phyloP scores from a whole-genome alignment of 148 eudicot species.

The Spergularia bocconei region DNA sequence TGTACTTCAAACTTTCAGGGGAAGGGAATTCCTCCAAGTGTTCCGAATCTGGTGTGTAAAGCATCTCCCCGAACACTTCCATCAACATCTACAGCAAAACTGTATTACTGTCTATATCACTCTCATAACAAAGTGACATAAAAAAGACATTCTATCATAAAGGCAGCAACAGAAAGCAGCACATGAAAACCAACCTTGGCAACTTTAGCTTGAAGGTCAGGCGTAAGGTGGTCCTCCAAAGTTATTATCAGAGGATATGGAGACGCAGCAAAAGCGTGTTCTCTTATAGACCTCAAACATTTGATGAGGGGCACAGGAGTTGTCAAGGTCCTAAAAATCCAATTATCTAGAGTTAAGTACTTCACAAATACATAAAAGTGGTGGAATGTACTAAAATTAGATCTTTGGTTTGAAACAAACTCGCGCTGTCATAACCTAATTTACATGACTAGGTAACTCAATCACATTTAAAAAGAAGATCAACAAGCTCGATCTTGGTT shows the following conservation, averaged over 20 bases:
- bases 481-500: neutral
- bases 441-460: neutral
- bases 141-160: neutral
- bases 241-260: slow-evolving; percentile 88
- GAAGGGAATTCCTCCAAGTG: slow-evolving; percentile 54
- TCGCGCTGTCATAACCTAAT: no score
- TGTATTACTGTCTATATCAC: neutral
- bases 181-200: slow-evolving; percentile 55
- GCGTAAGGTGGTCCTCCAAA: slow-evolving; percentile 91
- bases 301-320: slow-evolving; percentile 73
- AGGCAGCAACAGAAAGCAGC: neutral
- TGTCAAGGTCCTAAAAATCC: slow-evolving; percentile 69
- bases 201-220: slow-evolving; percentile 86
- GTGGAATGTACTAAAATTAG: neutral
- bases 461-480: neutral
- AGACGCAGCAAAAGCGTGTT: slow-evolving; percentile 77
- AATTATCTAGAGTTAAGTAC: neutral
- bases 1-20: slow-evolving; percentile 55
- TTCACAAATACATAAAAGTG: neutral
- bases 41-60: slow-evolving; percentile 49
- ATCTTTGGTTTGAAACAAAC: neutral
- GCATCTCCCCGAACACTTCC: slow-evolving; percentile 54
- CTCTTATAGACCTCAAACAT: slow-evolving; percentile 78
- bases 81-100: slow-evolving; percentile 55
- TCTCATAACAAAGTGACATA: slow-evolving; percentile 4